phyloP scores from a whole-genome alignment of 352 stramenopile species.

The Ophiocytium majus region DNA sequence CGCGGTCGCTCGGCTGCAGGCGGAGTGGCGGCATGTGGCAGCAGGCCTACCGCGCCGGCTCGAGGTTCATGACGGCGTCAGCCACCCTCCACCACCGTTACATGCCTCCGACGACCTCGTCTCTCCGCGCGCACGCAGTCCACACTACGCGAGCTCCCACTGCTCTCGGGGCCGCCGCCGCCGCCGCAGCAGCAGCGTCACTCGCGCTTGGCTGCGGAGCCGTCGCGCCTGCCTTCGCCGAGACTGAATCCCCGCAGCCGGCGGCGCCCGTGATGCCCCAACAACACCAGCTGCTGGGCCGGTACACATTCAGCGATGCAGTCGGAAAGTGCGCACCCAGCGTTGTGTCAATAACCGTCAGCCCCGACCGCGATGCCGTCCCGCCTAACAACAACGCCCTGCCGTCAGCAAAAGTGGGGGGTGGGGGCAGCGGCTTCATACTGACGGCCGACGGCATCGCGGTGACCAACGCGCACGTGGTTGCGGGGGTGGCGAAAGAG shows the following conservation, averaged over 20 bases:
- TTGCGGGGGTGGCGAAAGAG: conserved; percentile 64
- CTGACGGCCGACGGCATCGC: conserved; percentile 77
- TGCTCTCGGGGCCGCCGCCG: not conserved
- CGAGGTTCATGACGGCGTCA: not conserved
- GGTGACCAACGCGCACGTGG: conserved; percentile 86
- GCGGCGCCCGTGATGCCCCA: too few relatives aligned
- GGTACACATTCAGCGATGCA: conserved; percentile 25
- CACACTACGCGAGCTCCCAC: not conserved
- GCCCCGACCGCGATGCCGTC: not conserved
- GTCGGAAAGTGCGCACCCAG: conserved; percentile 2
- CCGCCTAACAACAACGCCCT: not conserved
- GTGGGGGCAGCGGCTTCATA: conserved; percentile 78
- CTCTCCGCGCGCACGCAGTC: not conserved
- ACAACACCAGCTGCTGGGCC: not conserved
- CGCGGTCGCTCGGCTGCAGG: too few relatives aligned
- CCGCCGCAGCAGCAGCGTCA: not conserved
- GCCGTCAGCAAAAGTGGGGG: not conserved
- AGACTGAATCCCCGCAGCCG: too few relatives aligned
- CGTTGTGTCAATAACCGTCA: conserved; percentile 3
- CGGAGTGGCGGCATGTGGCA: too few relatives aligned
- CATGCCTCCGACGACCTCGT: not conserved
- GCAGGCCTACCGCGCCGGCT: not conserved
- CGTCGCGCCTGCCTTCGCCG: not conserved
- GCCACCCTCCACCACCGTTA: not conserved
- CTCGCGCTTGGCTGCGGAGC: not conserved